phyloP scores from a whole-genome alignment of 1,139 yeast species.

The Hanseniaspora sp. region DNA sequence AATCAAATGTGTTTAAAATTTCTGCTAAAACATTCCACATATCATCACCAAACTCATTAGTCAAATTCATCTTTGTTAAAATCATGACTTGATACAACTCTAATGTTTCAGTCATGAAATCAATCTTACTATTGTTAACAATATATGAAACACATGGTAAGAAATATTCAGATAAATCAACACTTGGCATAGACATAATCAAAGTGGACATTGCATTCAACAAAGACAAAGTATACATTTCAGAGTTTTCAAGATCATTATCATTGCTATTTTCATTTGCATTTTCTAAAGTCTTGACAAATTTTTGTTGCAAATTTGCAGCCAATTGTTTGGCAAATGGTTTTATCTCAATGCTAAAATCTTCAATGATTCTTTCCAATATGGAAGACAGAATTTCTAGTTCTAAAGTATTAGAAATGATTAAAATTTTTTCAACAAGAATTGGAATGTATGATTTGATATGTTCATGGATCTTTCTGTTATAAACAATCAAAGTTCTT shows the following conservation, averaged over 20 bases:
- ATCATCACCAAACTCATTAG: conserved; percentile 28
- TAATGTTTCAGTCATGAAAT: conserved; percentile 67
- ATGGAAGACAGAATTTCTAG: conserved; percentile 77
- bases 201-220: conserved; percentile 82
- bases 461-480: conserved; percentile 52
- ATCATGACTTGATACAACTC: conserved; percentile 47
- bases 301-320: conserved; percentile 64
- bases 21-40: conserved; percentile 32
- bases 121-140: conserved; percentile 54
- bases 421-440: conserved; percentile 69
- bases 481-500: conserved; percentile 61
- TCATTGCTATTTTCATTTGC: conserved; percentile 41
- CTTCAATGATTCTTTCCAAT: conserved; percentile 90
- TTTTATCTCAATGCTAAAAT: conserved; percentile 73
- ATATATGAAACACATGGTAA: conserved; percentile 63
- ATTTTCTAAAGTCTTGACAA: conserved; percentile 59
- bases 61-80: conserved; percentile 26
- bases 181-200: conserved; percentile 69
- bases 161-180: conserved; percentile 59
- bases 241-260: conserved; percentile 53
- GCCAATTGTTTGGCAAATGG: conserved; percentile 88
- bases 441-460: conserved; percentile 63
- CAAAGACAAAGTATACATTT: conserved; percentile 79
- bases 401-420: conserved; percentile 70
- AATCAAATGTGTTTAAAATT: conserved; percentile 40